phyloP scores from a whole-genome alignment of 768 basidiomycete species.

The Clavaria fumosa region DNA sequence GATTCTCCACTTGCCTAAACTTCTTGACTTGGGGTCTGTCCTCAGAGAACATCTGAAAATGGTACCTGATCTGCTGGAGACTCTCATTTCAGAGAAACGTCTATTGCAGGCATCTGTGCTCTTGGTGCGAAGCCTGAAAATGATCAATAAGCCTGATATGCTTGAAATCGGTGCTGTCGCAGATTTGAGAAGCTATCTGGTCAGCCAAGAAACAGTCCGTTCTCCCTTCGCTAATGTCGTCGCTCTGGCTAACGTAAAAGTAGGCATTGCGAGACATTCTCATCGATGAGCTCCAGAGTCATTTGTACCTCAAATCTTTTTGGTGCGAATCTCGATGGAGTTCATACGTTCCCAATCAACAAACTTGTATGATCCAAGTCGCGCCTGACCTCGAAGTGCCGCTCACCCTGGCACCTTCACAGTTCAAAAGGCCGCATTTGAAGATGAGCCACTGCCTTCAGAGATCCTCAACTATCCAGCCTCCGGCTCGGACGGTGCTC shows the following conservation, averaged over 20 bases:
- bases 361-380: slow-evolving; percentile 42
- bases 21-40: slow-evolving; percentile 10
- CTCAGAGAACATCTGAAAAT: slow-evolving; percentile 75
- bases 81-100: slow-evolving; percentile 90
- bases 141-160: slow-evolving; percentile 86
- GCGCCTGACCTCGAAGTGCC: no score
- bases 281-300: slow-evolving; percentile 88
- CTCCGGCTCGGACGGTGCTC: slow-evolving; percentile 25
- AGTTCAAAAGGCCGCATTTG: slow-evolving; percentile 59
- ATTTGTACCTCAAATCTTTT: slow-evolving; percentile 93
- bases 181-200: slow-evolving; percentile 75
- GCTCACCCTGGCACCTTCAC: background rate
- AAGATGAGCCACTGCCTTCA: slow-evolving; percentile 26
- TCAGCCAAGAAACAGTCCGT: slow-evolving; percentile 70
- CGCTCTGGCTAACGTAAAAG: slow-evolving; percentile 1
- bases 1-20: slow-evolving; percentile 2
- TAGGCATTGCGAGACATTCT: slow-evolving; percentile 87
- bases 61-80: slow-evolving; percentile 84
- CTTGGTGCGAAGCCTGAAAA: slow-evolving; percentile 75
- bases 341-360: slow-evolving; percentile 67
- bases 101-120: slow-evolving; percentile 79
- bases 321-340: slow-evolving; percentile 93
- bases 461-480: slow-evolving; percentile 18
- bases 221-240: background rate
- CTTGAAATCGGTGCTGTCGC: slow-evolving; percentile 88